Conservation (phyloP, 352 stramenopile species). For the Blastocystis sp. region DNA sequence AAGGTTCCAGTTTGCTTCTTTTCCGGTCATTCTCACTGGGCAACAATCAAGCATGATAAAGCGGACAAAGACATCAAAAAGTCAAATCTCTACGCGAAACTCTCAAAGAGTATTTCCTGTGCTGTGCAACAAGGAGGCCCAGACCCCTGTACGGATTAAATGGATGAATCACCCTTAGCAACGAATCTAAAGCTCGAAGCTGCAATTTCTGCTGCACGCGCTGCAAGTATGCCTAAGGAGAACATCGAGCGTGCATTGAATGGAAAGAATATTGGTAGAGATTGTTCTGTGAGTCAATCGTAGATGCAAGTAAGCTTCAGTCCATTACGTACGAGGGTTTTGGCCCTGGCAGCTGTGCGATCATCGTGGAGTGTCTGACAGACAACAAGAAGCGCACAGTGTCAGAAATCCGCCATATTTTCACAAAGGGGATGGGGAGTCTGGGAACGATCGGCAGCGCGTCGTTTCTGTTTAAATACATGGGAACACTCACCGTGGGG, state of each 20-base stretch:
- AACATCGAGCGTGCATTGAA: conserved; percentile 59
- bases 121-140: conserved; percentile 12
- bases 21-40: conserved; percentile 60
- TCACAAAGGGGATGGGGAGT: conserved; percentile 47
- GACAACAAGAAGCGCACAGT: conserved; percentile 61
- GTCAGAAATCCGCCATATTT: conserved; percentile 49
- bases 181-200: conserved; percentile 53
- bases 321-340: conserved; percentile 46
- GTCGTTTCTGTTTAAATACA: conserved; percentile 55
- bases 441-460: conserved; percentile 1
- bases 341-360: conserved; percentile 44
- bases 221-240: conserved; percentile 54
- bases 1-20: conserved; percentile 40
- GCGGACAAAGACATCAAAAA: conserved; percentile 54
- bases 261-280: conserved; percentile 14
- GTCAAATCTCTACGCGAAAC: conserved; percentile 40
- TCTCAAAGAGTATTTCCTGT: conserved; percentile 48
- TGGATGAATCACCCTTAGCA: neutral
- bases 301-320: conserved; percentile 31
- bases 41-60: conserved; percentile 60
- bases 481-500: conserved; percentile 22
- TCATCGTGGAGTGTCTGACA: conserved; percentile 57
- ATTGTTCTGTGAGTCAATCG: neutral
- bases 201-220: conserved; percentile 18
- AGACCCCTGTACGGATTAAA: neutral